Evolutionary conservation across 2,329 filamentous ascomycete genomes (phyloP), one percentile per base, ranked within the genome.

Genomic region (Aspergillus sp.): DNA sequence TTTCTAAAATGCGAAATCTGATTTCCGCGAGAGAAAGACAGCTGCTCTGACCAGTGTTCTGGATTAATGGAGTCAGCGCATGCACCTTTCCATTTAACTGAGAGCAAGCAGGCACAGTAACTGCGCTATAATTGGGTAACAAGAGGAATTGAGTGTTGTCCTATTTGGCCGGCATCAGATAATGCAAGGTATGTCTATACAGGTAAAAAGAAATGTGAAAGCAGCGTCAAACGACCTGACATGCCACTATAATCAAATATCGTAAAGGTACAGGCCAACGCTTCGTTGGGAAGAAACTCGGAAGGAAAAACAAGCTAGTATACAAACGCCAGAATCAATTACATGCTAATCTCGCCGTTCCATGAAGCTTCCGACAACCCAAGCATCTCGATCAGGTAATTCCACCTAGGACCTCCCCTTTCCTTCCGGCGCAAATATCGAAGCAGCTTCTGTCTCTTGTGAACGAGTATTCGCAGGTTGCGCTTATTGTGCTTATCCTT

Each of bases 401-500:
- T 87, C 91, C 93, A 99, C 73, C 96, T 84, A 56, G 90, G 88
- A 53, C 95, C 93, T 58, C 95, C 95, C 63, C 92, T 86, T 77
- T 99, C 96, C 80, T 93, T 96, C 66, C 82, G 84, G 77, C 92
- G 84, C 80, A 99, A 81, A 76, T 99, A 99, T 66, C 84, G 85
- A 70, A 99, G 76, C 63, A 96, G 78, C 80, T 91, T 96, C 77
- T 98, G 93, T 72, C 95, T 83, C 73, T 86, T 88, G 75, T 99
- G 95, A 53, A 96, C 88, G 70, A 99, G 79, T 61, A 96, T 68
- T 64, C 91, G 83, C 73, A 99, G 71, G 75, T 96, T 96, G 59
- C 93, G 84, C 84, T 96, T 96, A 79, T 97, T 97, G 73, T 91
- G 85, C 80, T 96, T 96, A 73, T 99, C 95, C 73, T 89, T 91